Base-by-base conservation (phyloP, 768 basidiomycete species). In the Melanogaster broomeanus region DNA sequence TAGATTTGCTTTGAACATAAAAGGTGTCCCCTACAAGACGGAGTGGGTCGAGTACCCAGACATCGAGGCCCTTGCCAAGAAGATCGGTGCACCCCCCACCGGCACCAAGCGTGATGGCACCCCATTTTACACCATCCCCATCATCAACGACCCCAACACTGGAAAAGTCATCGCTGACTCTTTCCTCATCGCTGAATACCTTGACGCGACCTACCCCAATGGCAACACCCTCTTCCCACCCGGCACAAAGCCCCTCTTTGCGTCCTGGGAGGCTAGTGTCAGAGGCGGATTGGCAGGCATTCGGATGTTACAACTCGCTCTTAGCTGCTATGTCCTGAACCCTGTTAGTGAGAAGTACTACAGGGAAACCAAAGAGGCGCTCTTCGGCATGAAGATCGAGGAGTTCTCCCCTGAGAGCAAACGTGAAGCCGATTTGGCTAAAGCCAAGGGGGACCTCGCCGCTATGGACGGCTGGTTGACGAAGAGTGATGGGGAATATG, bases 21-120 rank as follows among this genome's bases (percentile, higher is more conserved):
- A 79, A 55, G 61, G 66, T 16, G 35, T 79, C 22, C 64, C 69
- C 9, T 71, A 74, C 66, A 63, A 61, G 45, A 78, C 78, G 3
- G 64, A 66, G 48, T 78, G 75, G 74, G 62, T 77, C 22, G 74
- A 76, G 48, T 75, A 64, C 56, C 70, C 74, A 13, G 71, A 78
- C 52, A 74, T 79, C 28, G 69, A 65, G 28, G 28, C 60, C 1
- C 47, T 69, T 18, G 65, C 67, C 39, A 71, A 65, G 24, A 57
- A 61, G 38, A 59, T 72, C 9, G 69, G 71, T 12, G 67, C 71
- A 10, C 52, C 61, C 10, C 50, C 76, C 21, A 74, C 68, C 3
- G 31, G 54, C 15, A 59, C 51, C 43, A 60, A 67, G 19, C 42
- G 21, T 16, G 70, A 73, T 16, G 69, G 72, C 28, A 59, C 41